Evolutionary conservation across 2,329 filamentous ascomycete genomes (phyloP).

Genomic region (Seiridium cupressi): DNA sequence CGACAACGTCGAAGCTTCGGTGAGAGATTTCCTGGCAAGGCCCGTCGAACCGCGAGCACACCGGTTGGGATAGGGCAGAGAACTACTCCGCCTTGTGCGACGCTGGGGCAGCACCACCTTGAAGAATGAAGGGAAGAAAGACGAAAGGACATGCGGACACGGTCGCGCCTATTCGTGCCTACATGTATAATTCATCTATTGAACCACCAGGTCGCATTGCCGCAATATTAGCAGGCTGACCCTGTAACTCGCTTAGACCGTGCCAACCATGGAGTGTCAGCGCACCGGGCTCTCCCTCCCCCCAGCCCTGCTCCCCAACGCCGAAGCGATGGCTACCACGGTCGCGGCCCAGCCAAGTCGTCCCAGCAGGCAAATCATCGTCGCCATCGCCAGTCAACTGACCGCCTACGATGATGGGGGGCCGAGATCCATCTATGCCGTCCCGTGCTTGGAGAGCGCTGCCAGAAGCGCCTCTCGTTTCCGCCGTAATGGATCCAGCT

Average conservation of each 20-base stretch:
- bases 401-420: not conserved
- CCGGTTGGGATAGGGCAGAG: constrained; percentile 8
- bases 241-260: constrained; percentile 5
- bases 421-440: constrained; percentile 4
- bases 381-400: constrained; percentile 1
- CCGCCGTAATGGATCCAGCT: constrained; percentile 5
- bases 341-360: not conserved
- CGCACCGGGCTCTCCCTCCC: not conserved
- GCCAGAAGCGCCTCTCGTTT: constrained; percentile 1
- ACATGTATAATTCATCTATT: constrained; percentile 8
- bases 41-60: constrained; percentile 2
- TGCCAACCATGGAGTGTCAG: constrained; percentile 2
- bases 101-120: constrained; percentile 5
- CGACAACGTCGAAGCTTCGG: constrained; percentile 5
- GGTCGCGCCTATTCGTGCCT: not conserved
- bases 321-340: not conserved
- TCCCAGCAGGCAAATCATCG: not conserved
- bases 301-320: not conserved
- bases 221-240: not conserved
- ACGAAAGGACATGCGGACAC: not conserved
- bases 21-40: constrained; percentile 6
- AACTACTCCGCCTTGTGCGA: constrained; percentile 6
- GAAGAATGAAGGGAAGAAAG: constrained; percentile 5
- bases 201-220: constrained; percentile 2
- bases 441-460: not conserved